These are phyloP conservation scores for Ceratocystis destructans DNA, from an alignment of 2,329 filamentous ascomycete genomes.

Conservation along the genomic window DNA sequence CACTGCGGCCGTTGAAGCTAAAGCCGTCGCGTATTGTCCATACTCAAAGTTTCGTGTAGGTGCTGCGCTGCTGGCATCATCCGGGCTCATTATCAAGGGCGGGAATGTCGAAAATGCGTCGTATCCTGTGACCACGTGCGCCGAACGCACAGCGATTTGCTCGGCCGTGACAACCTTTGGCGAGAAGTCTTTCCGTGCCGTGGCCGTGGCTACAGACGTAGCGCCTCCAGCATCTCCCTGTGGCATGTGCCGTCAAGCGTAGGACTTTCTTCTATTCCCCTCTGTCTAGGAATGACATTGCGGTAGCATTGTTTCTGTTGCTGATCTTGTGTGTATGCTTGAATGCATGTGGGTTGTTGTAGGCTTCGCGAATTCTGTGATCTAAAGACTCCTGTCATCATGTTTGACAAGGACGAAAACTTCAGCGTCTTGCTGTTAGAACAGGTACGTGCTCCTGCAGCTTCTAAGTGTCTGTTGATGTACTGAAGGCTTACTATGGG, in stretches of 20 bases:
- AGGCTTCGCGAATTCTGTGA: slow-evolving; percentile 66
- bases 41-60: slow-evolving; percentile 91
- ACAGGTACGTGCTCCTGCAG: slow-evolving; percentile 35
- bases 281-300: neutral
- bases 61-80: slow-evolving; percentile 52
- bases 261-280: slow-evolving; percentile 27
- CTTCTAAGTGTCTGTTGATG: neutral
- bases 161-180: slow-evolving; percentile 54
- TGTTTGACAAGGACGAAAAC: slow-evolving; percentile 75
- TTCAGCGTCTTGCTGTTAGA: slow-evolving; percentile 57
- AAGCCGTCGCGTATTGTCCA: slow-evolving; percentile 72
- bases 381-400: slow-evolving; percentile 62
- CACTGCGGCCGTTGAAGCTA: slow-evolving; percentile 52
- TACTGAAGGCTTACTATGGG: neutral
- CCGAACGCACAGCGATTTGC: slow-evolving; percentile 78
- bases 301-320: neutral
- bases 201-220: slow-evolving; percentile 77
- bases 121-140: slow-evolving; percentile 91
- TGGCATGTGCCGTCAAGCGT: slow-evolving; percentile 94
- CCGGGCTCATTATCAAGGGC: slow-evolving; percentile 38
- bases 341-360: neutral
- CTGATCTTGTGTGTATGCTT: slow-evolving; percentile 7
- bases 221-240: slow-evolving; percentile 60
- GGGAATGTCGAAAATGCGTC: slow-evolving; percentile 89
- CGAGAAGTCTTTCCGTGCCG: slow-evolving; percentile 50